A percentile compares a stretch with the other conserved stretches of the same genome.
Evolutionary conservation across 148 eudicot genomes (phyloP).

Genomic region (Chenopodium quinoa): DNA sequence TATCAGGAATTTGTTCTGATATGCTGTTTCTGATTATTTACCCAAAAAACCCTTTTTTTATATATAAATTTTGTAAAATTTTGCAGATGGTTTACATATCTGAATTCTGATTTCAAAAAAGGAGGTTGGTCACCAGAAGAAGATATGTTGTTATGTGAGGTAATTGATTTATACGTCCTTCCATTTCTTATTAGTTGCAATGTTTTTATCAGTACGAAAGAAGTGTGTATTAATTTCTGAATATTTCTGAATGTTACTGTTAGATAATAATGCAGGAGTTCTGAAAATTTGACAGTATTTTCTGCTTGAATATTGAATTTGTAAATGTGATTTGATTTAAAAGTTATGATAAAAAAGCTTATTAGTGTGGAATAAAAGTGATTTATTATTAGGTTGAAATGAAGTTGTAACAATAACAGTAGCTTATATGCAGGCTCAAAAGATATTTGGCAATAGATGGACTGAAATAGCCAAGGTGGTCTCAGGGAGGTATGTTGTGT

Average conservation of each 20-base stretch:
- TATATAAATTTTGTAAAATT: background rate
- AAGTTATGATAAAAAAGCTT: background rate
- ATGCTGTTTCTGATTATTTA: constrained; percentile 4
- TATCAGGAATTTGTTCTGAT: constrained; percentile 7
- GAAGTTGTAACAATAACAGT: constrained; percentile 18
- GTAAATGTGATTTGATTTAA: background rate
- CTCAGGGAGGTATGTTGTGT: constrained; percentile 67
- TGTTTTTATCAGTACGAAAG: background rate
- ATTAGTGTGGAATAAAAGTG: background rate
- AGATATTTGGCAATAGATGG: constrained; percentile 93
- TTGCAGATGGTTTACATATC: constrained; percentile 89
- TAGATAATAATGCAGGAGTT: background rate
- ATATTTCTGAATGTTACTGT: too few relatives aligned
- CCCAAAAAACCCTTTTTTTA: background rate
- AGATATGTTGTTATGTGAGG: constrained; percentile 95
- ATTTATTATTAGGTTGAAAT: background rate
- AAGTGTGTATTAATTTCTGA: background rate
- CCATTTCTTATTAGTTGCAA: background rate
- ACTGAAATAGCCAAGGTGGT: constrained; percentile 99
- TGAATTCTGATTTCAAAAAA: constrained; percentile 90
- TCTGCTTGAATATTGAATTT: background rate
- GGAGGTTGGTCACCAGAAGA: constrained; percentile 99
- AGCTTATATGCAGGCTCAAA: constrained; percentile 74
- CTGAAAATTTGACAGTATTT: constrained; percentile 10
- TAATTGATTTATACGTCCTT: constrained; percentile 20